Evolutionary conservation across 768 basidiomycete species (phyloP), one percentile per base, ranked within the genome.

Genomic region (Naganishia randhawae): DNA sequence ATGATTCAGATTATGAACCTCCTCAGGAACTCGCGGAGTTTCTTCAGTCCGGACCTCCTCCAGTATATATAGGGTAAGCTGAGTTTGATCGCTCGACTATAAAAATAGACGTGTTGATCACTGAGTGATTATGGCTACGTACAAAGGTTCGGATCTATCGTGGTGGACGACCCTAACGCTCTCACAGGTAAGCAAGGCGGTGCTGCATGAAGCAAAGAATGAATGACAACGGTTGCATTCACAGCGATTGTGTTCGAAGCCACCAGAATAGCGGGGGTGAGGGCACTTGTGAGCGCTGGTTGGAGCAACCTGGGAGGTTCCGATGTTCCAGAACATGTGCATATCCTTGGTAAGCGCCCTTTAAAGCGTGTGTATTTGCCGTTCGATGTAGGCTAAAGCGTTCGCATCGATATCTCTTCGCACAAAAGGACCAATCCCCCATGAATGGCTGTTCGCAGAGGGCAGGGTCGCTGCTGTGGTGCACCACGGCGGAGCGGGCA

Each of bases 401-500:
- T n/a, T n/a, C n/a, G n/a, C n/a, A n/a, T 4, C n/a, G 33, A 31
- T 39, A 22, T 33, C 11, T 10, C 53, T 31, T 37, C 11, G 11
- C 6, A 11, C 9, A 10, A 35, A n/a, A 61, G 57, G 57, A 13
- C 57, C 57, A 25, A 39, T 87, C 7, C 87, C 87, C 0, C 86
- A 87, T 74, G 87, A 88, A 74, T 88, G 87, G 87, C 81, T 88
- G 5, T 88, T 87, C 71, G 83, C 83, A 37, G 75, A 85, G 1
- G 73, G 72, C 0, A 81, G 85, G 17, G 86, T 87, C 0, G 75
- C 83, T 13, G 85, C 86, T 0, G 85, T 88, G 1, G 84, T 85
- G 9, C 86, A 87, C 74, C 86, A 80, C 73, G 87, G 86, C 1
- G 86, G 86, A 3, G 87, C 87, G 9, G 87, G 87, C 0, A 88